Conservation (phyloP, 345 rosid genomes). For the Brassica nigra region DNA sequence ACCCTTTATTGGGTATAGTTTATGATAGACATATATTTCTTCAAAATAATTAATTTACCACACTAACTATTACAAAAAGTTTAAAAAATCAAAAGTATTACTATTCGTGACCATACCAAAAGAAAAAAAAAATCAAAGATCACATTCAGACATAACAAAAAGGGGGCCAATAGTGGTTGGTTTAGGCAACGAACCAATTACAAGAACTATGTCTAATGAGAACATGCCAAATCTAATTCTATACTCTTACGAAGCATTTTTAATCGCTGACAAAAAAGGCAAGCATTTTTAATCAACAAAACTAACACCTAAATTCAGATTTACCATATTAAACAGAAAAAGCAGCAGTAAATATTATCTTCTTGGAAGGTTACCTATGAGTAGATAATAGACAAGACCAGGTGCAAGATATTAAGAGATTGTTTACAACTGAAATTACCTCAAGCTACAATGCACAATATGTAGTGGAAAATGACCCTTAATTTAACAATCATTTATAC, state of each 20-base stretch:
- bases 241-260: neutral
- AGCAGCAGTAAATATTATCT: neutral
- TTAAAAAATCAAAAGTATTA: neutral
- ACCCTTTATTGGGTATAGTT: neutral
- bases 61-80: neutral
- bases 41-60: neutral
- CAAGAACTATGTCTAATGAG: neutral
- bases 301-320: neutral
- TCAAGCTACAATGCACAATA: neutral
- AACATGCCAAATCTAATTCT: neutral
- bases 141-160: neutral
- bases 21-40: neutral
- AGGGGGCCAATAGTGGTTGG: neutral
- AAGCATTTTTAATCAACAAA: neutral
- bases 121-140: neutral
- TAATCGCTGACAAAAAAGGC: neutral
- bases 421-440: neutral
- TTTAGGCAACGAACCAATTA: neutral
- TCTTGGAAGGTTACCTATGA: neutral
- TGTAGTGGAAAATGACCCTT: neutral
- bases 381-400: neutral
- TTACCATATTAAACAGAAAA: neutral
- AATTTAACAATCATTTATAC: neutral
- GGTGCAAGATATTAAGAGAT: neutral
- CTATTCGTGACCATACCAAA: neutral